phyloP scores from a whole-genome alignment of 305 asterid species.

The Salvia sclarea region DNA sequence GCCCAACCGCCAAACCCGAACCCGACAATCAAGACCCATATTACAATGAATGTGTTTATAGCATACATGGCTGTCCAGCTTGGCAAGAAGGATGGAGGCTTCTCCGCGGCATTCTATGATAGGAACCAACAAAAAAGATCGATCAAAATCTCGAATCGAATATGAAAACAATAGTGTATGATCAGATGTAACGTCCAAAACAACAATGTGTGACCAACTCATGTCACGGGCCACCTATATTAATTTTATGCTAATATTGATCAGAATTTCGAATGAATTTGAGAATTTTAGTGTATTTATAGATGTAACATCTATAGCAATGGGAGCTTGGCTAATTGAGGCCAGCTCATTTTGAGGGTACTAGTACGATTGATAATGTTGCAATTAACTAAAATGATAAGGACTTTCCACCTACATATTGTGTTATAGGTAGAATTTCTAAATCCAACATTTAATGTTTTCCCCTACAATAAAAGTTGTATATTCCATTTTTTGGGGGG shows the following conservation, averaged over 20 bases:
- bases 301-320: neutral
- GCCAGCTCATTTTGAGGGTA: slow-evolving; percentile 5
- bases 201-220: no score
- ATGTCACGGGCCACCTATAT: no score
- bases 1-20: slow-evolving; percentile 80
- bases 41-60: slow-evolving; percentile 48
- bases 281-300: neutral
- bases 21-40: slow-evolving; percentile 56
- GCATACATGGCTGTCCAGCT: slow-evolving; percentile 68
- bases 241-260: neutral
- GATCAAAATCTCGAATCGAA: neutral
- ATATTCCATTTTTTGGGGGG: neutral
- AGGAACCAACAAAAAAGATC: neutral
- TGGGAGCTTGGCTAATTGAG: neutral
- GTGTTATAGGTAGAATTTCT: slow-evolving; percentile 20
- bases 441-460: slow-evolving; percentile 29
- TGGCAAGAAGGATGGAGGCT: slow-evolving; percentile 57
- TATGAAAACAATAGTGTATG: neutral
- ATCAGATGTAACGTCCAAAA: neutral
- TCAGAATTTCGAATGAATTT: neutral
- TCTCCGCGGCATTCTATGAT: slow-evolving; percentile 69
- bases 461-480: neutral
- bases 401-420: slow-evolving; percentile 38
- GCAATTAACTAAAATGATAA: slow-evolving; percentile 35
- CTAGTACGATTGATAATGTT: slow-evolving; percentile 15